Base-by-base conservation (phyloP, 805 yeast species). In the Wickerhamiella nectarea region DNA sequence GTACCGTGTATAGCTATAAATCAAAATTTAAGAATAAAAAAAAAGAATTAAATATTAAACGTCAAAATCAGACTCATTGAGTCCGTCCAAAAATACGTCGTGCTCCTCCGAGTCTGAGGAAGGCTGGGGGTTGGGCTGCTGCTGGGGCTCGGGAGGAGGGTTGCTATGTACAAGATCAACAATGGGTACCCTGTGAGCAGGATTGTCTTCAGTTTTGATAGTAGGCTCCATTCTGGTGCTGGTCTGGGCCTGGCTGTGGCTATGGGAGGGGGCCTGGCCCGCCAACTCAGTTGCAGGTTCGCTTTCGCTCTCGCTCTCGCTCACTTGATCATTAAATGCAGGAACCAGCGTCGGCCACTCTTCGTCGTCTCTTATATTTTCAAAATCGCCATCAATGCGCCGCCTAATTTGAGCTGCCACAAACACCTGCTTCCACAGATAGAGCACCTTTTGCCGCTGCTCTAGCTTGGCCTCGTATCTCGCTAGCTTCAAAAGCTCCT, bases 381-480 rank as follows among this genome's bases (percentile, higher is more conserved):
- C 45, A n/a, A 22, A 31, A 53, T 52, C 52, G 6, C 36, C 37
- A 28, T 54, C 56, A 6, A 54, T 46, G n/a, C 58, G 53, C 11
- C 51, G 50, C 46, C 56, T 41, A 8, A 54, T 53, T 17, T 51
- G 56, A 2, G 62, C 48, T 1, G 64, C 66, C 20, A 56, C 50
- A 21, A 64, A 50, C 33, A 59, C 60, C 41, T 52, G 47, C 33
- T 63, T 51, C 68, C 68, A 64, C 26, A 63, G 38, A 21, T 34
- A n/a, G 17, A 62, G 36, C 3, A 64, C 58, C 17, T 65, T 59
- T 31, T 61, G 60, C 12, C 35, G 46, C 10, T 29, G 43, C 65
- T 66, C 66, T 9, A 68, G 70, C 26, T 71, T 70, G 0, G 76
- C 77, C 0, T 67, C 61, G 20, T 61, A 52, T 31, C 83, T 66